phyloP scores from a whole-genome alignment of 345 rosid species.

The Excoecaria agallocha region DNA sequence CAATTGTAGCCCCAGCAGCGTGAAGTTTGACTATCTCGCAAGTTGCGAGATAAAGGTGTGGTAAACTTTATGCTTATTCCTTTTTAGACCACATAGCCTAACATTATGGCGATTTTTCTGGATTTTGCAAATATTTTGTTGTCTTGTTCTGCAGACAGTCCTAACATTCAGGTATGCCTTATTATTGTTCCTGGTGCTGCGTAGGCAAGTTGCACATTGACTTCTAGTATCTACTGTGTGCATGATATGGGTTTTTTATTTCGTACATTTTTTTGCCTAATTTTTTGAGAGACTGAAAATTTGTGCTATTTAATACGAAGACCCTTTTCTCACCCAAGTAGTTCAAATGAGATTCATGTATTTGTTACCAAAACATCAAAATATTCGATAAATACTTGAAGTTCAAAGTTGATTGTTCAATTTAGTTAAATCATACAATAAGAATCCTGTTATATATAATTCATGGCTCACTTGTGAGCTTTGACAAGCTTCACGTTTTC shows the following conservation, averaged over 20 bases:
- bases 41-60: conserved; percentile 94
- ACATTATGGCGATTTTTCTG: background rate
- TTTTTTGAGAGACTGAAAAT: background rate
- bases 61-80: background rate
- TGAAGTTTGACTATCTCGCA: conserved; percentile 64
- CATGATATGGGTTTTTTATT: background rate
- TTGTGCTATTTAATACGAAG: background rate
- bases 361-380: background rate
- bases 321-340: background rate
- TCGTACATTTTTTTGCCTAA: background rate
- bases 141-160: background rate
- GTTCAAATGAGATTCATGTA: background rate
- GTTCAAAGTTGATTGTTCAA: background rate
- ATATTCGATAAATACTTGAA: background rate
- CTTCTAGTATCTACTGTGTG: background rate
- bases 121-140: background rate
- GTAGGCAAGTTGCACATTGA: background rate
- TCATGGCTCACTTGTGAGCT: background rate
- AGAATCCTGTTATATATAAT: background rate
- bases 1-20: conserved; percentile 52
- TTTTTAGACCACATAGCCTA: background rate
- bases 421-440: background rate
- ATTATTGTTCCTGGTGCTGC: background rate
- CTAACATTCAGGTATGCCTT: background rate
- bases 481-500: conserved; percentile 2